These are phyloP conservation scores for Houttuynia cordata DNA, from an alignment of 164 flowering plant species.

Conservation along the genomic window DNA sequence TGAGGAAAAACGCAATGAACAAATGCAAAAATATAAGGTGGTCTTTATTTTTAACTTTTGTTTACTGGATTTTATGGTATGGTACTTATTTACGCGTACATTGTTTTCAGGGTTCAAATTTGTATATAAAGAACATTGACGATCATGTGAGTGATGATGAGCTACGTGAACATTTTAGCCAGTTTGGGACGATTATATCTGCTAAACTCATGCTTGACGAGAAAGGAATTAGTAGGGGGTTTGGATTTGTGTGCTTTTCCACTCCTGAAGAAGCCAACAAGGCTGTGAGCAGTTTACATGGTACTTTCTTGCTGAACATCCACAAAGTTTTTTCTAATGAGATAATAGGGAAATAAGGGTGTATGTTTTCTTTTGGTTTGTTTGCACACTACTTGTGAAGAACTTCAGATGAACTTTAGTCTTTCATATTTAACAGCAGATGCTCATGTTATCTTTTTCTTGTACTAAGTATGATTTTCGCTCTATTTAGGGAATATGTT, in stretches of 20 bases:
- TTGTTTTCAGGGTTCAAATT: conserved; percentile 50
- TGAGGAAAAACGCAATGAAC: conserved; percentile 67
- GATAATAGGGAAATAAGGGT: too few species aligned
- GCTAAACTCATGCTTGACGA: conserved; percentile 66
- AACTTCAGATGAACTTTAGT: background rate
- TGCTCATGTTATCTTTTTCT: too few species aligned
- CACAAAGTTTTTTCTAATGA: too few species aligned
- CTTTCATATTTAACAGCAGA: background rate
- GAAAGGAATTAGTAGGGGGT: conserved; percentile 72
- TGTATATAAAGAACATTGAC: conserved; percentile 75
- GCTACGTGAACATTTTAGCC: conserved; percentile 50
- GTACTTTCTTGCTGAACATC: conserved; percentile 18
- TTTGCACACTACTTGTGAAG: too few species aligned
- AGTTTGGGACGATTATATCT: conserved; percentile 73
- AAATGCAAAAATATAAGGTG: conserved; percentile 53
- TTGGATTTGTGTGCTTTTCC: conserved; percentile 92
- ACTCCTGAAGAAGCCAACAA: conserved; percentile 64
- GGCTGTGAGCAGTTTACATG: conserved; percentile 62
- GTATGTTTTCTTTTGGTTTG: too few species aligned
- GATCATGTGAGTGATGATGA: conserved; percentile 61
- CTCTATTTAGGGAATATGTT: conserved; percentile 44
- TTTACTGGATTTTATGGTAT: background rate
- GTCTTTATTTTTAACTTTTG: background rate
- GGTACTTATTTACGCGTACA: background rate
- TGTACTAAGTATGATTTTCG: background rate